Percentiles rank a stretch among this genome's conserved stretches.
These are phyloP conservation scores for Darksidea phi DNA, from an alignment of 495 filamentous ascomycete genomes.

Conservation along the genomic window DNA sequence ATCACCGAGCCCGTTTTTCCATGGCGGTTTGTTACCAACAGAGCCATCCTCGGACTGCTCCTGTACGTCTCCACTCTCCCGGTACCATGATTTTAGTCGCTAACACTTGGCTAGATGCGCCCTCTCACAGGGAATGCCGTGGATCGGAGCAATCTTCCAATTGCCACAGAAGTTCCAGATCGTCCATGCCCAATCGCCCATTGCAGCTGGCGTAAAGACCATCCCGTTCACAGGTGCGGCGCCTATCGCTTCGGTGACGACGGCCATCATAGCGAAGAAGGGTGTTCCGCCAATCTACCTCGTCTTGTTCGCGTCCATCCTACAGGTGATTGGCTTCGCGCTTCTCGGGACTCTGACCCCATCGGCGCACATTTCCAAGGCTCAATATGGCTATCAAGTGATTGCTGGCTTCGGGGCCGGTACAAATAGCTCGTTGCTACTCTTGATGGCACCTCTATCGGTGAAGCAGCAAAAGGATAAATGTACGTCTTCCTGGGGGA, in stretches of 20 bases:
- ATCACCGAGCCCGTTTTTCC: background rate
- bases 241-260: background rate
- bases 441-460: background rate
- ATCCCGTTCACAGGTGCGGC: background rate
- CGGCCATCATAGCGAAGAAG: conserved; percentile 1
- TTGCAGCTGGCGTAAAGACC: background rate
- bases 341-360: background rate
- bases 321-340: background rate
- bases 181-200: background rate
- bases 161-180: conserved; percentile 6
- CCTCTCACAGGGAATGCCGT: background rate
- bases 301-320: background rate
- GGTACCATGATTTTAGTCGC: background rate
- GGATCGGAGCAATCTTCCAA: conserved; percentile 2
- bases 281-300: conserved; percentile 4
- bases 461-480: conserved; percentile 1
- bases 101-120: background rate
- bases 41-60: background rate
- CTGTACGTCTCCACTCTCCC: background rate
- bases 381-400: conserved; percentile 8
- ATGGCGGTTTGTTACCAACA: background rate
- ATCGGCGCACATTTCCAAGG: background rate
- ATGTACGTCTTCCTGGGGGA: background rate
- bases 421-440: background rate
- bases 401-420: background rate